phyloP scores from a whole-genome alignment of 306 rosid species.

The Malus sieversii region DNA sequence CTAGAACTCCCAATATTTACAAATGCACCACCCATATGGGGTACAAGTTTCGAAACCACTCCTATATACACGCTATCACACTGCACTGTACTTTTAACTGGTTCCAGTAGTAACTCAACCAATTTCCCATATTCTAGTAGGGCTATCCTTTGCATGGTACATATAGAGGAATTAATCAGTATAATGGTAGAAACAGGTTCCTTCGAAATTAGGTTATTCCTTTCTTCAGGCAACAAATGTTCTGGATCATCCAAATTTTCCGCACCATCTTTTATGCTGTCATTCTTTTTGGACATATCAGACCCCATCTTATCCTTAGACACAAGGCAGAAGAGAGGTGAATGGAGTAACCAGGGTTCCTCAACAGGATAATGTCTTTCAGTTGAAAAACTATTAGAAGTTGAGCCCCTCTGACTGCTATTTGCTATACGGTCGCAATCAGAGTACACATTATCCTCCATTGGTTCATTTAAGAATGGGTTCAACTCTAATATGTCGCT shows the following conservation, averaged over 20 bases:
- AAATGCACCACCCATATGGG: conserved; percentile 96
- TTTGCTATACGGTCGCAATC: conserved; percentile 22
- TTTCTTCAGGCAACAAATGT: conserved; percentile 46
- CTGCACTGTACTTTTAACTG: conserved; percentile 89
- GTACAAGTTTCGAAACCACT: conserved; percentile 75
- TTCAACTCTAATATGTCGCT: conserved; percentile 5
- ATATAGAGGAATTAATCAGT: conserved; percentile 86
- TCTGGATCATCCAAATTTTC: conserved; percentile 37
- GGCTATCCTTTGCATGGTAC: conserved; percentile 99
- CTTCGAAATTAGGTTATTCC: conserved; percentile 27
- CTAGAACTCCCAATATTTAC: conserved; percentile 76
- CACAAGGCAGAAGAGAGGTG: conserved; percentile 24
- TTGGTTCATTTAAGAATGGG: conserved; percentile 11
- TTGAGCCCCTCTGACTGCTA: conserved; percentile 22
- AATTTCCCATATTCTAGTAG: conserved; percentile 73
- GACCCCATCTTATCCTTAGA: conserved; percentile 37
- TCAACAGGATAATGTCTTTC: conserved; percentile 69
- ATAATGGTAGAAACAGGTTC: conserved; percentile 57
- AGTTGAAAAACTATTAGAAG: conserved; percentile 24
- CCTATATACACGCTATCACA: conserved; percentile 90
- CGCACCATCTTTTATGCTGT: conserved; percentile 24
- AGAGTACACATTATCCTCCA: conserved; percentile 35
- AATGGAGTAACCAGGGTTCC: conserved; percentile 76
- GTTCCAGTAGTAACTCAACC: conserved; percentile 86
- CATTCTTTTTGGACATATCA: conserved; percentile 31